These are phyloP conservation scores for Suillus brevipes DNA, from an alignment of 768 basidiomycete genomes.

Conservation along the genomic window DNA sequence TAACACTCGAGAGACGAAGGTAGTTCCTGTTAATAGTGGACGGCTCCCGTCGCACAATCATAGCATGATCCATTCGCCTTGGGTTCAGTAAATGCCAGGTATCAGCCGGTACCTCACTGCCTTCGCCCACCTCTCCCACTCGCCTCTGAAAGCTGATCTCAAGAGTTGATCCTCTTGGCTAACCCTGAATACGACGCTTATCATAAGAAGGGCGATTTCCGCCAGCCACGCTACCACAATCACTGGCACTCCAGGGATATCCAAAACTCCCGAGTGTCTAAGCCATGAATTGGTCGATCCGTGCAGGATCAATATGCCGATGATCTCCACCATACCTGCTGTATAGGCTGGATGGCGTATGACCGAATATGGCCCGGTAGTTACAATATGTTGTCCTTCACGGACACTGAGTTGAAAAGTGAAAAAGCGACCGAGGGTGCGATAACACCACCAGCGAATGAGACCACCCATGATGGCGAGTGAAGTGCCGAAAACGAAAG, in stretches of 20 bases:
- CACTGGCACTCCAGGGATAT: background rate
- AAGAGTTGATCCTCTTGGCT: background rate
- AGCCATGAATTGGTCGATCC: slow-evolving; percentile 12
- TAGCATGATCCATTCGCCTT: background rate
- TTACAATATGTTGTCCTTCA: slow-evolving; percentile 41
- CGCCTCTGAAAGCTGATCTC: background rate
- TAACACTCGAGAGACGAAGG: background rate
- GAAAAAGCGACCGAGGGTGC: slow-evolving; percentile 41
- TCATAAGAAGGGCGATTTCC: background rate
- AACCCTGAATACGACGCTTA: background rate
- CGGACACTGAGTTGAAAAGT: slow-evolving; percentile 46
- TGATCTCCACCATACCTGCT: slow-evolving; percentile 22
- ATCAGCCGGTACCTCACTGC: slow-evolving; percentile 32
- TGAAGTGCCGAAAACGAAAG: slow-evolving; percentile 25
- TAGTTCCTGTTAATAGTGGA: background rate
- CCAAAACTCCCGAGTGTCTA: background rate
- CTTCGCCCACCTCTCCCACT: slow-evolving; percentile 21
- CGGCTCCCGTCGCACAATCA: background rate
- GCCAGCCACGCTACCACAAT: background rate
- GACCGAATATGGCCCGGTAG: slow-evolving; percentile 44
- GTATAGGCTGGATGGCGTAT: slow-evolving; percentile 47
- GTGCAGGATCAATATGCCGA: slow-evolving; percentile 9
- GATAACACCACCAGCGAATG: slow-evolving; percentile 30
- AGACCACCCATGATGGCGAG: slow-evolving; percentile 24
- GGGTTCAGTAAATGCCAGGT: slow-evolving; percentile 30